These are phyloP conservation scores for Hordeum pubiflorum DNA, from an alignment of 202 grass and related monocot genomes.

Conservation along the genomic window DNA sequence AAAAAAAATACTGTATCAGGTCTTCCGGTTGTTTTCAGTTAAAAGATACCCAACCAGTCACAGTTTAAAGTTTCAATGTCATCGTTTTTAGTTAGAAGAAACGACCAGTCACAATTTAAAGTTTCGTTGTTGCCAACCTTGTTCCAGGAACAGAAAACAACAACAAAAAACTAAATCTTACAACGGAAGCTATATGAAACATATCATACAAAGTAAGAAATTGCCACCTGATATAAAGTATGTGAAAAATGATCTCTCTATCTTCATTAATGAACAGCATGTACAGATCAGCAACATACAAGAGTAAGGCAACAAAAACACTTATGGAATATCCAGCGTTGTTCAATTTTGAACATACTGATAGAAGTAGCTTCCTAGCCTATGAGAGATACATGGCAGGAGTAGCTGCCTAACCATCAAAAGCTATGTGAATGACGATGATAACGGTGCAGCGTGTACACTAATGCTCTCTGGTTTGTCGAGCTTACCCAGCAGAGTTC, in stretches of 20 bases:
- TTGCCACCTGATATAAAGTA: neutral
- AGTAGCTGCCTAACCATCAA: neutral
- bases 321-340: constrained; percentile 14
- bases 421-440: neutral
- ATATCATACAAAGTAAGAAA: constrained; percentile 12
- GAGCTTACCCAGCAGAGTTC: neutral
- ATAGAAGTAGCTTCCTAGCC: neutral
- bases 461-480: neutral
- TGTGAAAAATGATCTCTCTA: neutral
- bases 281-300: neutral
- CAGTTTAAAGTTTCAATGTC: no score
- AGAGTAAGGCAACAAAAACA: neutral
- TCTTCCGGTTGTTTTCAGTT: neutral
- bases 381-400: neutral
- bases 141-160: constrained; percentile 1
- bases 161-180: neutral
- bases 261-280: neutral
- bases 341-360: neutral
- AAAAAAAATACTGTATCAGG: constrained; percentile 10
- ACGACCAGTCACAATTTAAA: neutral
- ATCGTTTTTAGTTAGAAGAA: neutral
- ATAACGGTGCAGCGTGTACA: neutral
- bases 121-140: neutral
- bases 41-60: no score
- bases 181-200: constrained; percentile 11